Percentiles rank a stretch among this genome's conserved stretches.
Evolutionary conservation across 2,329 filamentous ascomycete genomes (phyloP).

Genomic region (Colletotrichum tropicicola): DNA sequence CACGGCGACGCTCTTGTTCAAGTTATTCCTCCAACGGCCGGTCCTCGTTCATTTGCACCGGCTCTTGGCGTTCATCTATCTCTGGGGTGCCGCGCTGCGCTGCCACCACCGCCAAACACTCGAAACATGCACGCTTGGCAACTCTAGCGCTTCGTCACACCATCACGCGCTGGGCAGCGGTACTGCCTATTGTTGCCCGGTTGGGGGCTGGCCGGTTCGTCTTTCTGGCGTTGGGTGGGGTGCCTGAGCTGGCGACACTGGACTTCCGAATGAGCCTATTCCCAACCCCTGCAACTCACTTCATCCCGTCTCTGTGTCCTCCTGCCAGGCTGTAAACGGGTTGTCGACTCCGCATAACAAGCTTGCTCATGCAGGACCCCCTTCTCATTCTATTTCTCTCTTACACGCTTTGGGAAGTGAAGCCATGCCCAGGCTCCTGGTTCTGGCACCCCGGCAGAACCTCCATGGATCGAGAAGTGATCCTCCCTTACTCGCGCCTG

Average conservation of each 20-base stretch:
- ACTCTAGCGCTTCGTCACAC: background rate
- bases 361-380: background rate
- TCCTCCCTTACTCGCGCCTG: slow-evolving; percentile 1
- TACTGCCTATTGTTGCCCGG: background rate
- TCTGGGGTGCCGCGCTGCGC: slow-evolving; percentile 9
- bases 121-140: slow-evolving; percentile 4
- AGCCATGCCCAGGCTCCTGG: background rate
- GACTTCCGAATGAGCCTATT: slow-evolving; percentile 25
- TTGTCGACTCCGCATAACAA: background rate
- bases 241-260: background rate
- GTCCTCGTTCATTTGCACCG: background rate
- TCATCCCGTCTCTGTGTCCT: background rate
- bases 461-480: background rate
- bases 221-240: background rate
- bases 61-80: slow-evolving; percentile 18
- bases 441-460: background rate
- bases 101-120: background rate
- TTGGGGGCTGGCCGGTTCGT: slow-evolving; percentile 8
- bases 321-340: background rate
- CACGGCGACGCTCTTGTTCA: background rate
- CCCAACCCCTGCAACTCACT: slow-evolving; percentile 8
- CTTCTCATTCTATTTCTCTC: background rate
- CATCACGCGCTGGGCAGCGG: background rate
- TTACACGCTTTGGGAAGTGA: background rate
- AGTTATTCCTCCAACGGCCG: slow-evolving; percentile 28